These are phyloP conservation scores for Paraconiothyrium sp. DNA, from an alignment of 2,329 filamentous ascomycete genomes.

Conservation along the genomic window DNA sequence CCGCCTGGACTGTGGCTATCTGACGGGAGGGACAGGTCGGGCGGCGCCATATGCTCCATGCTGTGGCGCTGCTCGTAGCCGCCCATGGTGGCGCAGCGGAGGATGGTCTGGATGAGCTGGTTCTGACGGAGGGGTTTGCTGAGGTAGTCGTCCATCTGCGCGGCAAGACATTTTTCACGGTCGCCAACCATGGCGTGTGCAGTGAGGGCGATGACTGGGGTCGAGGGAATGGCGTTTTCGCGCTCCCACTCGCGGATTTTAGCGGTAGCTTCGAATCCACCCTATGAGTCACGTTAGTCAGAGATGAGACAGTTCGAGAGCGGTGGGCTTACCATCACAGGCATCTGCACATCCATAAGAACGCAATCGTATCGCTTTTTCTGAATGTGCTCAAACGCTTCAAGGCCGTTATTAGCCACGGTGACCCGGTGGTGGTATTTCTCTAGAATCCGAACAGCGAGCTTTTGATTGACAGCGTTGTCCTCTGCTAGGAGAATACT, in stretches of 20 bases:
- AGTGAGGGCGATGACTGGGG: slow-evolving; percentile 95
- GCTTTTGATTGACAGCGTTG: slow-evolving; percentile 94
- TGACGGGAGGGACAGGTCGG: slow-evolving; percentile 49
- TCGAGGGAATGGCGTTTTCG: slow-evolving; percentile 79
- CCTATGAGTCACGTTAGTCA: slow-evolving; percentile 63
- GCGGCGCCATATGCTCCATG: slow-evolving; percentile 35
- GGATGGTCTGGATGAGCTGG: slow-evolving; percentile 95
- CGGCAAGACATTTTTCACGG: slow-evolving; percentile 96
- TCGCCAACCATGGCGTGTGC: slow-evolving; percentile 99
- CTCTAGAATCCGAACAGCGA: slow-evolving; percentile 95
- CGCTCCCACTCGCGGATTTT: slow-evolving; percentile 97
- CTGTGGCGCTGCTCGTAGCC: slow-evolving; percentile 67
- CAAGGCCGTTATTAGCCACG: slow-evolving; percentile 93
- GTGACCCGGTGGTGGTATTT: slow-evolving; percentile 94
- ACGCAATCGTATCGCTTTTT: slow-evolving; percentile 94
- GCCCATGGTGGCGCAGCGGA: slow-evolving; percentile 94
- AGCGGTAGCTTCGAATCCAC: slow-evolving; percentile 94
- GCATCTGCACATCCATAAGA: slow-evolving; percentile 99
- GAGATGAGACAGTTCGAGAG: neutral
- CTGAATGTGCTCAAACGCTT: slow-evolving; percentile 92
- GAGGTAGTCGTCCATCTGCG: slow-evolving; percentile 98
- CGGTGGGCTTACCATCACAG: slow-evolving; percentile 80
- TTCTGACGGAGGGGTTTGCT: slow-evolving; percentile 97
- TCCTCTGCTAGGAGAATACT: slow-evolving; percentile 96
- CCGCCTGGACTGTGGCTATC: slow-evolving; percentile 24